Base-by-base conservation (phyloP, 768 basidiomycete genomes). In the Hericium erinaceus region DNA sequence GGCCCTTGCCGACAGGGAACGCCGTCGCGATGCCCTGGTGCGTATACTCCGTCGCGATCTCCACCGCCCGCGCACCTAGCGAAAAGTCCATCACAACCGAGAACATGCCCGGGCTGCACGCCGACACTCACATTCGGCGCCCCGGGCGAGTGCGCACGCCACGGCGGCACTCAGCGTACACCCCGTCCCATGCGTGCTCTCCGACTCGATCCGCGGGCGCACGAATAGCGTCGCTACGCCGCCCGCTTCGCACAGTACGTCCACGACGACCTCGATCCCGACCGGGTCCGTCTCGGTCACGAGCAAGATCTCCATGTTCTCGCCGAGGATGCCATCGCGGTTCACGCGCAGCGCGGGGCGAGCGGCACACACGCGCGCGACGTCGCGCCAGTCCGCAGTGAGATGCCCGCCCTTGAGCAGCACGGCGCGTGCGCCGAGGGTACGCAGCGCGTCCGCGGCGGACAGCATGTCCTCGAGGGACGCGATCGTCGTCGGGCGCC, bases 141-240 rank as follows among this genome's bases (percentile, higher is more conserved):
- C 83, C 48, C 72, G 74, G 2, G 81, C 86, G 15, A 94, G 72
- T 5, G 76, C 75, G 56, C 82, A 83, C 2, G 85, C 85, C 16
- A 95, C 77, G 0, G 92, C 89, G 0, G 93, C 84, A 49, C 84
- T 86, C n/a, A 97, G 74, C 0, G 94, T 97, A 68, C 93, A 97
- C 2, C 93, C 94, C 0, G 94, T 97, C 1, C 94, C 94, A 66
- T 95, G 94, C 0, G 93, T 97, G 62, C 77, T 90, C 38, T 71
- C 77, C 6, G 88, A 83, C 13, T 84, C 74, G 20, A 92, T 71
- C 13, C 80, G 73, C 2, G 87, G 84, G 7, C 81, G 77, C 18
- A 81, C 74, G 59, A 83, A 86, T 16, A 90, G 54, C 1, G 80
- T 79, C 37, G 70, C 70, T 4, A 63, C 39, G 66, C 69, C 15